Conservation (phyloP, 1,284 basidiomycete species). For the Cystobasidium pallidum region DNA sequence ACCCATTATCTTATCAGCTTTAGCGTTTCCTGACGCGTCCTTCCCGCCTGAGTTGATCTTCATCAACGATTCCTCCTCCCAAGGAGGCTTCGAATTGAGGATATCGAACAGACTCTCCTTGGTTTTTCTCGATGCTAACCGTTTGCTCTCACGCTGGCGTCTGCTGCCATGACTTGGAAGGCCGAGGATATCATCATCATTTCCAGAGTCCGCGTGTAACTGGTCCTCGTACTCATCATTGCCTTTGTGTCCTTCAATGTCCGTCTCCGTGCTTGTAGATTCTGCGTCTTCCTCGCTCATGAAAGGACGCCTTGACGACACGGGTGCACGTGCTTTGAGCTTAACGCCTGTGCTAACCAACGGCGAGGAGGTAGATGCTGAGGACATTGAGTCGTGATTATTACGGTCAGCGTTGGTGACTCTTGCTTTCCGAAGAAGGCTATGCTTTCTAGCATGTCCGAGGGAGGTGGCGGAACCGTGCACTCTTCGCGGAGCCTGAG, state of each 20-base stretch:
- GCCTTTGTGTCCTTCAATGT: neutral
- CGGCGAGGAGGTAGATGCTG: neutral
- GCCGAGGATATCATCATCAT: constrained; percentile 33
- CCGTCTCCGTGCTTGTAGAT: constrained; percentile 1
- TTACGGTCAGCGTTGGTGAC: neutral
- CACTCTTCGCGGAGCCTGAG: constrained; percentile 9
- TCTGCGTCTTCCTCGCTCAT: constrained; percentile 13
- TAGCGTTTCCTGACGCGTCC: neutral
- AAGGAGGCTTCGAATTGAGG: constrained; percentile 34
- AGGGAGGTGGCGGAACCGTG: constrained; percentile 11
- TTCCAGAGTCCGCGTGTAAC: constrained; percentile 29
- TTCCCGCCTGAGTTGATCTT: neutral
- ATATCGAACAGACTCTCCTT: constrained; percentile 38
- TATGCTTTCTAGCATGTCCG: neutral
- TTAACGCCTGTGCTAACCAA: neutral
- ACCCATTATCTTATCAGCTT: constrained; percentile 3
- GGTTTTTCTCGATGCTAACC: constrained; percentile 6
- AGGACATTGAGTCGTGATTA: neutral
- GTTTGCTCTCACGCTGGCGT: neutral
- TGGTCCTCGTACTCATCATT: constrained; percentile 5
- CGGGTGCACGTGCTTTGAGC: constrained; percentile 28
- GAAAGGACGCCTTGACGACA: neutral
- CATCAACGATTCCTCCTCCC: constrained; percentile 8
- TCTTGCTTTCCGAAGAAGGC: neutral
- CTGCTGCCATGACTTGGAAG: neutral